These are phyloP conservation scores for Scortechinia acanthostroma DNA, from an alignment of 2,329 filamentous ascomycete species.

Conservation along the genomic window DNA sequence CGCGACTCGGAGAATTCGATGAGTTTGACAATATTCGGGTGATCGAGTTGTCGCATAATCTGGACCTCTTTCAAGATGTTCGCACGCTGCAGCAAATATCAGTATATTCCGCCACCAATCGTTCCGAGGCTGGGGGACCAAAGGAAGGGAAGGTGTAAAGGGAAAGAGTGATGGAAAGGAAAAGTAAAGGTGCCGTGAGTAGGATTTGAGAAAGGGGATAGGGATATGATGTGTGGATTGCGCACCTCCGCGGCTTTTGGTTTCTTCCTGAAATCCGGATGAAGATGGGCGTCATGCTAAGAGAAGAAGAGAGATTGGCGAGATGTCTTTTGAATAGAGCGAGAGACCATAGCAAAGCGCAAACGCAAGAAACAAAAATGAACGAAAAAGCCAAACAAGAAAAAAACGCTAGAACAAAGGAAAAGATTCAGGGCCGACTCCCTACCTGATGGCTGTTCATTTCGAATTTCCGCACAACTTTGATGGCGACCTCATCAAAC, in stretches of 20 bases:
- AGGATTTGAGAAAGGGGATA: too few species aligned
- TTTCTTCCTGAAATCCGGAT: slow-evolving; percentile 92
- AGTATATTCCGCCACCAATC: too few species aligned
- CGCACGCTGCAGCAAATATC: slow-evolving; percentile 60
- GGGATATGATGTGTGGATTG: too few species aligned
- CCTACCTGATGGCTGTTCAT: slow-evolving; percentile 96
- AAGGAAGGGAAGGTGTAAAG: too few species aligned
- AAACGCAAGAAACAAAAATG: not conserved
- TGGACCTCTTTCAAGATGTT: slow-evolving; percentile 98
- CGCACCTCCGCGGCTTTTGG: slow-evolving; percentile 96
- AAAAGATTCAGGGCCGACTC: slow-evolving; percentile 12
- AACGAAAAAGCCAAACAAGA: not conserved
- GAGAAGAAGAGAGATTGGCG: slow-evolving; percentile 17
- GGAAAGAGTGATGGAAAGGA: too few species aligned
- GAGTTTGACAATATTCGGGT: slow-evolving; percentile 90
- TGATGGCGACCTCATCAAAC: slow-evolving; percentile 83
- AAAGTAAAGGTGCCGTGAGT: too few species aligned
- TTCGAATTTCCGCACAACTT: slow-evolving; percentile 96
- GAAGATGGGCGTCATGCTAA: slow-evolving; percentile 86
- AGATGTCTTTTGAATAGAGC: too few species aligned
- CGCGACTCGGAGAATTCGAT: slow-evolving; percentile 87
- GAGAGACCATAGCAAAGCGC: not conserved
- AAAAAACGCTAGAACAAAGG: slow-evolving; percentile 10
- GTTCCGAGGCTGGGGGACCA: too few species aligned
- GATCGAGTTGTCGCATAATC: slow-evolving; percentile 94